These are phyloP conservation scores for Dictyophora rubrovolvata DNA, from an alignment of 768 basidiomycete genomes.

Conservation along the genomic window DNA sequence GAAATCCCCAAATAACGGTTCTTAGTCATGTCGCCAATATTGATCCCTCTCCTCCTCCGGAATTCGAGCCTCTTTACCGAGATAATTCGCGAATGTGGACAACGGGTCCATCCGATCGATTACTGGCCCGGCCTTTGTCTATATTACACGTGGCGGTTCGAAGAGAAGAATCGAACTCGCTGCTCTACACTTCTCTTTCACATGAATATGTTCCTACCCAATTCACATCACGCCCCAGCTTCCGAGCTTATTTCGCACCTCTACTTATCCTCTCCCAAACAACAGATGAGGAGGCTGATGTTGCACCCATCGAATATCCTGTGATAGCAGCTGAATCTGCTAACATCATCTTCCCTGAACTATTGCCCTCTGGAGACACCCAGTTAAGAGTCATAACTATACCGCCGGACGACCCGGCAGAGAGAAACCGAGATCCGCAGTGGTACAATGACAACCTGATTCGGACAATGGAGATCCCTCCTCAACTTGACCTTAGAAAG, in stretches of 20 bases:
- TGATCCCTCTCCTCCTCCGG: conserved; percentile 2
- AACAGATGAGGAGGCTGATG: background rate
- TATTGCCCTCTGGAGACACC: background rate
- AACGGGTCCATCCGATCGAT: background rate
- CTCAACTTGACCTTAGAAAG: background rate
- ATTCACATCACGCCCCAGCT: conserved; percentile 1
- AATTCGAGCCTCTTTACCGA: conserved; percentile 3
- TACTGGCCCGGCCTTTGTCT: conserved; percentile 5
- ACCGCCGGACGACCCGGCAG: conserved; percentile 5
- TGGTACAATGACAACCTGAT: conserved; percentile 7
- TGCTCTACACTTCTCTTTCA: conserved; percentile 1
- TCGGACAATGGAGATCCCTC: background rate
- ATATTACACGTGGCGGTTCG: conserved; percentile 6
- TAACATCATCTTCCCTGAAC: conserved; percentile 4
- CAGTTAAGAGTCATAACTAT: conserved; percentile 4
- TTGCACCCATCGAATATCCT: background rate
- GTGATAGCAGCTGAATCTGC: conserved; percentile 6
- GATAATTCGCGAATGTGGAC: conserved; percentile 8
- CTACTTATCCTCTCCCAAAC: background rate
- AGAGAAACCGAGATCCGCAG: background rate
- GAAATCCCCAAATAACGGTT: background rate
- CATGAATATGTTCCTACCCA: conserved; percentile 8
- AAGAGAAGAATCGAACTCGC: background rate
- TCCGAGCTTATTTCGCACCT: conserved; percentile 7
- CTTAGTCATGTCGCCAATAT: conserved; percentile 7